Evolutionary conservation across 441 rosid genomes (phyloP), one percentile per base, ranked within the genome.

Genomic region (Rhodomyrtus psidioides): DNA sequence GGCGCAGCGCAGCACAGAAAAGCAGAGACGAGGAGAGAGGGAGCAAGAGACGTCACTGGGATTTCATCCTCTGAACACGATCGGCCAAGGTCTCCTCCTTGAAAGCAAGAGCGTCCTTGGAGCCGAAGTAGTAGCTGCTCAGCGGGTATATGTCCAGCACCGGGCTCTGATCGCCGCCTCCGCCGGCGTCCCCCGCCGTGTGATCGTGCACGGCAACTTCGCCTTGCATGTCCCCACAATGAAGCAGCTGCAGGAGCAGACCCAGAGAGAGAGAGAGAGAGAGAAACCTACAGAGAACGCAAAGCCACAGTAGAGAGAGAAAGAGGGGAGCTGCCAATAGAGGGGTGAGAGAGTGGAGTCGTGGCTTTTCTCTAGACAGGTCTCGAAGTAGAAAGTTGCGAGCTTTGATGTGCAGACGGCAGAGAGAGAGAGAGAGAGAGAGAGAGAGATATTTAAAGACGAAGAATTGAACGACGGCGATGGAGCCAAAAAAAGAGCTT

Each of bases 121-220:
- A 93, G 62, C 98, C 96, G 81, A 96, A 96, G 90, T 93, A 96
- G 90, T 96, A 95, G 89, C 91, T 83, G 70, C 93, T 90, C 21
- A 96, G 94, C 7, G 98, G 96, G 87, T 95, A 95, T 42, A 96
- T 87, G 84, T 94, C 93, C 14, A 95, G 44, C 44, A 88, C 88
- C 74, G 44, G 53, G 24, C 85, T 85, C 28, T 85, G 84, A 75
- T 57, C 88, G 53, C 76, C 58, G 62, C 57, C 46, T 84, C 79
- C 84, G 62, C 53, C 60, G 56, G 0, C 83, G 56, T 0, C 58
- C 1, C 6, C 49, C 49, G 79, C 79, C 51, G 9, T 9, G 1
- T 10, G 79, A 44, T 6, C 13, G 79, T 6, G 15, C n/a, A 39
- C 79, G 21, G 75, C 2, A 21, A 17, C 44, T 17, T 17, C 75